Conservation (phyloP, 2,329 filamentous ascomycete species). For the Volutella citrinella region DNA sequence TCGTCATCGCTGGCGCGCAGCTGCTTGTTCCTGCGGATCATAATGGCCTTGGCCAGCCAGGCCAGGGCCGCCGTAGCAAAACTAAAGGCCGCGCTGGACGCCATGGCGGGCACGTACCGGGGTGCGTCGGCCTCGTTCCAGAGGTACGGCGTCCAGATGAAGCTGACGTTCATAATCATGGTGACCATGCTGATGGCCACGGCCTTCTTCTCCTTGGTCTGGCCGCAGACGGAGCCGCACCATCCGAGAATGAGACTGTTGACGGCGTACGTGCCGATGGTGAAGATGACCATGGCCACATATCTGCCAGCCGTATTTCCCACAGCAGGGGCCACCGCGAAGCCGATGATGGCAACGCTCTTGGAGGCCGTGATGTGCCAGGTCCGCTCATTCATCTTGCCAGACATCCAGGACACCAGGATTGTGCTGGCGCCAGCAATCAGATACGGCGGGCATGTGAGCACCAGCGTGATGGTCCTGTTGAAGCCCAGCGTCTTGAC, state of each 20-base stretch:
- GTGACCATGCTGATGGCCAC: constrained; percentile 36
- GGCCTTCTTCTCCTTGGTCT: constrained; percentile 49
- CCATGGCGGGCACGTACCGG: constrained; percentile 20
- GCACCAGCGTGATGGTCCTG: constrained; percentile 28
- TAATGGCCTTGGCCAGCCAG: constrained; percentile 35
- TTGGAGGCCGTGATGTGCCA: constrained; percentile 46
- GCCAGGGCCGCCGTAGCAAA: constrained; percentile 36
- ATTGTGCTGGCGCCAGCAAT: constrained; percentile 30
- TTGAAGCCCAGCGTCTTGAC: constrained; percentile 28
- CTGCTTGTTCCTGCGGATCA: constrained; percentile 36
- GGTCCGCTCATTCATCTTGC: constrained; percentile 43
- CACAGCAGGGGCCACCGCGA: constrained; percentile 23
- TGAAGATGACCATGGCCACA: constrained; percentile 38
- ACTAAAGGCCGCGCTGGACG: constrained; percentile 24
- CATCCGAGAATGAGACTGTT: constrained; percentile 46
- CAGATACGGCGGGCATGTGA: constrained; percentile 42
- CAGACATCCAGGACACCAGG: constrained; percentile 35
- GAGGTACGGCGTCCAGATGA: constrained; percentile 26
- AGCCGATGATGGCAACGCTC: constrained; percentile 32
- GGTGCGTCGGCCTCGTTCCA: constrained; percentile 23
- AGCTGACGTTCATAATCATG: constrained; percentile 24
- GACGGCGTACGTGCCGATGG: constrained; percentile 37
- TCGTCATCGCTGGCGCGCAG: constrained; percentile 23
- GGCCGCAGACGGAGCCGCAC: constrained; percentile 39
- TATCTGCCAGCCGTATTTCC: constrained; percentile 20